Conservation (phyloP, 2,329 filamentous ascomycete species). For the Chrysoporthe cubensis region DNA sequence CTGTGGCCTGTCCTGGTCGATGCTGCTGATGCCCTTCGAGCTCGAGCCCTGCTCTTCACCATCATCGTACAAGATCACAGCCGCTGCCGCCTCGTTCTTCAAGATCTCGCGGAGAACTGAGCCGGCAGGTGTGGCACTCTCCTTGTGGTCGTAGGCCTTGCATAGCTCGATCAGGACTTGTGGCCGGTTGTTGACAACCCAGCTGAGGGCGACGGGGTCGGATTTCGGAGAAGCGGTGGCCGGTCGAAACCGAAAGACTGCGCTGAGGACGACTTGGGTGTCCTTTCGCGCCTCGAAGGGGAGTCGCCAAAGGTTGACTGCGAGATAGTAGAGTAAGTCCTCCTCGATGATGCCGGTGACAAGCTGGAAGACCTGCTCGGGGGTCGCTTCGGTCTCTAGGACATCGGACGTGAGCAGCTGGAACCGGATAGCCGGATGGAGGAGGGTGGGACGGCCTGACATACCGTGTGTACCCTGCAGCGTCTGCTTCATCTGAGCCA, state of each 20-base stretch:
- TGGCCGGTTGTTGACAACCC: conserved; percentile 83
- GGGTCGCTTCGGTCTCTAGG: conserved; percentile 80
- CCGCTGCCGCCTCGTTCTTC: conserved; percentile 89
- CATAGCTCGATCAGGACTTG: conserved; percentile 89
- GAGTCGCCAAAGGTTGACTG: conserved; percentile 78
- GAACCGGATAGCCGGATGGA: background rate
- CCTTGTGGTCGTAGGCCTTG: conserved; percentile 84
- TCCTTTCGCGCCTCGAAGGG: conserved; percentile 97
- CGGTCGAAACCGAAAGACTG: conserved; percentile 87
- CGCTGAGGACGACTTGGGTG: conserved; percentile 92
- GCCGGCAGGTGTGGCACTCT: conserved; percentile 89
- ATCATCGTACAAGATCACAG: conserved; percentile 91
- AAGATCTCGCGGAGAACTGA: conserved; percentile 85
- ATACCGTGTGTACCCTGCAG: conserved; percentile 91
- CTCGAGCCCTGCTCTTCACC: conserved; percentile 71
- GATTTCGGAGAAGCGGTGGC: conserved; percentile 66
- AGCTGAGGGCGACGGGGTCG: conserved; percentile 84
- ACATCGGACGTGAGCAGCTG: conserved; percentile 14
- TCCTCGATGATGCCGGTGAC: conserved; percentile 85
- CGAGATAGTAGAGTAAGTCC: conserved; percentile 84
- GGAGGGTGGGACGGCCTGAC: background rate
- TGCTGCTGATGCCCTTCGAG: conserved; percentile 74
- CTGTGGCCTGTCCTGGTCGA: conserved; percentile 76
- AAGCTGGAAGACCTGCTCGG: conserved; percentile 85
- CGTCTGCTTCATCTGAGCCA: conserved; percentile 89